These are phyloP conservation scores for Ophiostoma tasmaniense DNA, from an alignment of 2,329 filamentous ascomycete species.

Conservation along the genomic window DNA sequence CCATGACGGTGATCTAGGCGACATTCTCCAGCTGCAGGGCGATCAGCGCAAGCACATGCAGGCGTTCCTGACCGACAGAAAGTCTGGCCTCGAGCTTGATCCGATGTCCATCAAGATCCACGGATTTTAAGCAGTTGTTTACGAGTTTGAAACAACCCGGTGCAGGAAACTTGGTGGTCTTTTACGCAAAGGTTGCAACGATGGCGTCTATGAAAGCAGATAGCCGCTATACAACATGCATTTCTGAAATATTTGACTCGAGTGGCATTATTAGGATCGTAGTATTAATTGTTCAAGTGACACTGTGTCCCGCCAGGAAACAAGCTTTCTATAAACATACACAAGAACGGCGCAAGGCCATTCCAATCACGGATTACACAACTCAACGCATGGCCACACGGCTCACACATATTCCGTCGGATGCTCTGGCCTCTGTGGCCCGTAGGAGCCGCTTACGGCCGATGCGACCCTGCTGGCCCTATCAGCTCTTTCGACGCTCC, in stretches of 20 bases:
- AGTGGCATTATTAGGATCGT: not conserved
- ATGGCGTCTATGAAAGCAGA: not conserved
- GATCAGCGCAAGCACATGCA: constrained; percentile 98
- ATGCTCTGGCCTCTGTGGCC: not conserved
- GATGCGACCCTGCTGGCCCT: not conserved
- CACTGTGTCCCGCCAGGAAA: not conserved
- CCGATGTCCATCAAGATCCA: constrained; percentile 92
- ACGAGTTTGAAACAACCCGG: too few species aligned
- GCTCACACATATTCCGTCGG: not conserved
- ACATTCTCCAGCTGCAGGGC: constrained; percentile 83
- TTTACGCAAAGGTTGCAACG: not conserved
- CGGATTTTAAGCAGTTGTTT: constrained; percentile 45
- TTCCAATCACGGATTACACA: not conserved
- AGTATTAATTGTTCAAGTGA: not conserved
- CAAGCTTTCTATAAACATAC: not conserved
- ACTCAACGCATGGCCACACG: not conserved
- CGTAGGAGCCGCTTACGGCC: not conserved
- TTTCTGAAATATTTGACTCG: not conserved
- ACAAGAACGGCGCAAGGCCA: not conserved
- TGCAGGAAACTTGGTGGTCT: too few species aligned
- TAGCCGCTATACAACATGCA: not conserved
- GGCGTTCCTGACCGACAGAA: constrained; percentile 93
- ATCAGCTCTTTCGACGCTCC: not conserved
- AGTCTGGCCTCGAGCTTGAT: constrained; percentile 86
- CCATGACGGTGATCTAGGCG: constrained; percentile 82